phyloP scores from a whole-genome alignment of 108 stramenopile genomes.

The Fragilaria crotonensis region DNA sequence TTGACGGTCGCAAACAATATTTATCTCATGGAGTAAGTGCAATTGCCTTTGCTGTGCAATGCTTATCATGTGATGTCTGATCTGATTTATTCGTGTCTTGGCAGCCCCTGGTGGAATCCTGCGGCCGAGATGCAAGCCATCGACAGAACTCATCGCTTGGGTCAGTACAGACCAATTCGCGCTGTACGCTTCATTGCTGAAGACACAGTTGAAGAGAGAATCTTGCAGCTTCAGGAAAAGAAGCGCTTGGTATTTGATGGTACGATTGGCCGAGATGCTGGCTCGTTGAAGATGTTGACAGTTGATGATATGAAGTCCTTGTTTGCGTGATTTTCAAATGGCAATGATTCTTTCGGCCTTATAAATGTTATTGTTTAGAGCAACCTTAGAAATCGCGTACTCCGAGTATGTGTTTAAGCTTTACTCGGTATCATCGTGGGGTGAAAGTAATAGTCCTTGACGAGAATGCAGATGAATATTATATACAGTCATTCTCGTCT shows the following conservation, averaged over 20 bases:
- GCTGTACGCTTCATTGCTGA: conserved; percentile 94
- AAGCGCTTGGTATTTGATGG: conserved; percentile 95
- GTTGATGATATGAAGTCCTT: conserved; percentile 85
- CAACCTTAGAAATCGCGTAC: too few relatives aligned
- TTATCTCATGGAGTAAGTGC: conserved; percentile 70
- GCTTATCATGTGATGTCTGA: too few relatives aligned
- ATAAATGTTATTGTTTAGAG: too few relatives aligned
- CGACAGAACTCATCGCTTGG: conserved; percentile 95
- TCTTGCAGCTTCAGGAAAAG: conserved; percentile 95
- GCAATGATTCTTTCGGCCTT: too few relatives aligned
- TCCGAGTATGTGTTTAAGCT: too few relatives aligned
- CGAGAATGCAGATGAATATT: too few relatives aligned
- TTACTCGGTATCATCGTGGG: too few relatives aligned
- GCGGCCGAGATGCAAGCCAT: conserved; percentile 99
- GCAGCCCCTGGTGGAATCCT: conserved; percentile 43
- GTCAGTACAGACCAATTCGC: conserved; percentile 89
- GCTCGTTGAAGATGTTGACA: conserved; percentile 74
- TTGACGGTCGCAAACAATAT: conserved; percentile 90
- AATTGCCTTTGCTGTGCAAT: too few relatives aligned
- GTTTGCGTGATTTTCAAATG: conserved; percentile 74
- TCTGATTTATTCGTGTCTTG: conserved; percentile 29
- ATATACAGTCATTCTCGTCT: too few relatives aligned
- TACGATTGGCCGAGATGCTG: conserved; percentile 88
- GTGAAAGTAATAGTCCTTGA: too few relatives aligned
- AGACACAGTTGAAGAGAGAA: conserved; percentile 95